Base-by-base conservation (phyloP, 2,329 filamentous ascomycete species). In the Bipolaris sorokiniana region DNA sequence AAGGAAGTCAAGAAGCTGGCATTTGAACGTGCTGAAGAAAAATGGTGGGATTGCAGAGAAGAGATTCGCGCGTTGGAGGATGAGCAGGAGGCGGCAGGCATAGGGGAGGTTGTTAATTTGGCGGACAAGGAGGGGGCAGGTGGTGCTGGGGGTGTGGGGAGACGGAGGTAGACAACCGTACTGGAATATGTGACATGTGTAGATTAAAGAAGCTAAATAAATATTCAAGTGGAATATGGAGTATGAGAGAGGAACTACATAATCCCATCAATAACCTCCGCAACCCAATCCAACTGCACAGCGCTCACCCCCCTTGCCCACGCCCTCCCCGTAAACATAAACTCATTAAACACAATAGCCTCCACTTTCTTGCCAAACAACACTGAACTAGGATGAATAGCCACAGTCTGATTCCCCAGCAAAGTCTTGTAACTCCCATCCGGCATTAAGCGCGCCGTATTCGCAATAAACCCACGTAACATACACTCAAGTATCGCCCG, bases 41-140 rank as follows among this genome's bases (percentile, higher is more conserved):
- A 96, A 76, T 99, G 95, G 95, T 99, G 95, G 95, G 95, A 97
- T 81, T 92, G 90, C 73, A 86, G 95, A 68, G 95, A 99, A 80
- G 94, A 98, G 79, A 90, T 99, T 64, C 90, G 88, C 51, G 90
- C 87, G 6, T 78, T 98, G 71, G 95, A 99, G 78, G 94, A 97
- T 77, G 94, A 97, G 80, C 92, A 98, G 80, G 94, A 97, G 77
- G 93, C 90, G 47, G 91, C 92, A 33, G 93, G 95, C 9, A 97
- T 98, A 76, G 91, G 92, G 15, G 95, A 98, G 80, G 91, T 98
- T 41, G 91, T 98, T 52, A 95, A 89, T 71, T 81, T 98, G 71
- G 88, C 89, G 48, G 92, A 96, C 67, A 87, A 77, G 40, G 86
- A 83, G 44, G 82, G 28, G 9, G 47, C 81, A 53, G 78, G 54